Conservation (phyloP, 257 asterid species). For the Eucommia ulmoides region DNA sequence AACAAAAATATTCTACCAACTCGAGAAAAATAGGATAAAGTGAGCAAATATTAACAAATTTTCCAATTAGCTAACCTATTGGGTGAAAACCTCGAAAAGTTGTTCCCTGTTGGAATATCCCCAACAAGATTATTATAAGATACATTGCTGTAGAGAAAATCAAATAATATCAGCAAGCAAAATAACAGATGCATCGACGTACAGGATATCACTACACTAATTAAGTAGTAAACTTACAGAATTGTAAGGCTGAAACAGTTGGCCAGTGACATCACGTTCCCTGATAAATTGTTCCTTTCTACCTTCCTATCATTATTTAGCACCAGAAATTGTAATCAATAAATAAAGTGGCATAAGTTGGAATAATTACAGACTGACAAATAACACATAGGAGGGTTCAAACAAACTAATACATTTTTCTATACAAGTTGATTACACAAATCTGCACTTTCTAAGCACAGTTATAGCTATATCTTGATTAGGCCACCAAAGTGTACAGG, state of each 20-base stretch:
- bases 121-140: not conserved
- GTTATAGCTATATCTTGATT: no score
- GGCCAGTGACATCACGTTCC: slow-evolving; percentile 59
- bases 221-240: slow-evolving; percentile 40
- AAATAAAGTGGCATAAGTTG: not conserved
- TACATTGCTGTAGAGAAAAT: not conserved
- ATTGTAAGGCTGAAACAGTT: slow-evolving; percentile 58
- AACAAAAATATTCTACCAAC: not conserved
- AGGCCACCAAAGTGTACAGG: no score
- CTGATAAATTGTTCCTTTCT: slow-evolving; percentile 75
- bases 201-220: not conserved
- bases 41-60: no score
- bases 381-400: not conserved
- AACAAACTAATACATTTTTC: not conserved
- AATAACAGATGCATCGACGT: not conserved
- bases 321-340: no score
- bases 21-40: no score
- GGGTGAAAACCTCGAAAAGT: slow-evolving; percentile 34
- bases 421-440: not conserved
- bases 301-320: slow-evolving; percentile 46
- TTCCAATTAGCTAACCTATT: slow-evolving; percentile 56
- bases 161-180: not conserved
- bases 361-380: not conserved
- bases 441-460: not conserved
- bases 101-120: slow-evolving; percentile 32